Percentiles rank a stretch among this genome's conserved stretches.
phyloP scores from a whole-genome alignment of 73 alveolate genomes.

The Loxodes magnus region DNA sequence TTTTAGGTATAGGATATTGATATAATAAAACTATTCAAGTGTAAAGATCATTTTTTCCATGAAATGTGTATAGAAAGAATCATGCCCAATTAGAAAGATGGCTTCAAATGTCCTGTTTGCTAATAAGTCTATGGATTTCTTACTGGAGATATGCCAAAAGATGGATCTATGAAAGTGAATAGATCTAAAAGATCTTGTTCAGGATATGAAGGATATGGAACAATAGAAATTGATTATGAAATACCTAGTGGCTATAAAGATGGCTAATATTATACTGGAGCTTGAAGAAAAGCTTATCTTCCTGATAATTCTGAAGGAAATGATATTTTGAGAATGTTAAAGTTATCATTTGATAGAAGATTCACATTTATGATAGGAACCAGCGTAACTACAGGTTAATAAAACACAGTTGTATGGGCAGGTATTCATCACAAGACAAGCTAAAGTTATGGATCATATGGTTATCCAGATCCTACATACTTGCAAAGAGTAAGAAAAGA shows the following conservation, averaged over 20 bases:
- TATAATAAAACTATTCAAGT: conserved; percentile 17
- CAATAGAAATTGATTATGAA: conserved; percentile 49
- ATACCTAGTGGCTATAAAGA: conserved; percentile 43
- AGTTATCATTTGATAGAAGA: conserved; percentile 75
- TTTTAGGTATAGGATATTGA: conserved; percentile 16
- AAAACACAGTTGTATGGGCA: conserved; percentile 81
- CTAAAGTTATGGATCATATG: conserved; percentile 82
- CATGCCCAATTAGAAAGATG: no score
- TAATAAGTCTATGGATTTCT: conserved; percentile 52
- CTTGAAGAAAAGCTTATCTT: conserved; percentile 71
- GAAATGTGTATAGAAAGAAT: conserved; percentile 45
- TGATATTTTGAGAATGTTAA: conserved; percentile 60
- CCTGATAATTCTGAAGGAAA: conserved; percentile 87
- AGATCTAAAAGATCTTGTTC: no score
- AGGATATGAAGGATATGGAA: conserved; percentile 50
- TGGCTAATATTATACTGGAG: conserved; percentile 69
- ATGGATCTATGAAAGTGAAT: no score
- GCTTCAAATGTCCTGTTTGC: conserved; percentile 80
- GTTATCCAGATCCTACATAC: conserved; percentile 94
- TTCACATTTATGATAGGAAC: conserved; percentile 90
- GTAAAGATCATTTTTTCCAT: conserved; percentile 50
- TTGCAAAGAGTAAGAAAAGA: conserved; percentile 82
- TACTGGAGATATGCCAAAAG: conserved; percentile 22
- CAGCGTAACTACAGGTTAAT: conserved; percentile 87
- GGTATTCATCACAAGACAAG: conserved; percentile 94